Conservation (phyloP, 2,329 filamentous ascomycete genomes). For the Scleromitrula shiraiana region DNA sequence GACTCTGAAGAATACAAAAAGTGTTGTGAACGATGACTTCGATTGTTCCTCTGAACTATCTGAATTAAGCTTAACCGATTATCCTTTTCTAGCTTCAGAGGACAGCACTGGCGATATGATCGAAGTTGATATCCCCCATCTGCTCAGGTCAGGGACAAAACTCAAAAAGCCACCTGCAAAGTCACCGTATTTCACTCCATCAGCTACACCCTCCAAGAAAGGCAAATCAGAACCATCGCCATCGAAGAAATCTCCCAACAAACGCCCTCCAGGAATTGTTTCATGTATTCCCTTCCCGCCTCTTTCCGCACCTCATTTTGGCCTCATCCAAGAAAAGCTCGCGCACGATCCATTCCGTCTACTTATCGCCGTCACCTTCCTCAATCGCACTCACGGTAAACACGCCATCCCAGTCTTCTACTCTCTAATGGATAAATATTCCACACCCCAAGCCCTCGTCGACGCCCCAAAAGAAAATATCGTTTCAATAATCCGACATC, state of each 20-base stretch:
- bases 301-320: conserved; percentile 56
- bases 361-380: conserved; percentile 73
- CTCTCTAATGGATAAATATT: conserved; percentile 58
- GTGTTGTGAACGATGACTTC: not conserved
- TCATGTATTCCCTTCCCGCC: conserved; percentile 59
- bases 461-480: conserved; percentile 49
- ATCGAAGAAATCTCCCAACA: conserved; percentile 10
- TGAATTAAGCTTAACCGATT: conserved; percentile 11
- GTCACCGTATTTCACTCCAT: conserved; percentile 27
- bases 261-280: conserved; percentile 29
- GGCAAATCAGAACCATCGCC: not conserved
- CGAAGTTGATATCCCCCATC: conserved; percentile 8
- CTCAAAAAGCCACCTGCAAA: conserved; percentile 22
- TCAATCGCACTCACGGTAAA: conserved; percentile 70
- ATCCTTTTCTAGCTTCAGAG: conserved; percentile 16
- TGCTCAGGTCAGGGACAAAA: conserved; percentile 11
- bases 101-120: conserved; percentile 13
- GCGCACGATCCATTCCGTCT: conserved; percentile 69
- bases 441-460: conserved; percentile 56
- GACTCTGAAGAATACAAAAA: not conserved
- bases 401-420: conserved; percentile 71
- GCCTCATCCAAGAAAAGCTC: conserved; percentile 77
- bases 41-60: conserved; percentile 11
- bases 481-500: conserved; percentile 53
- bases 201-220: conserved; percentile 7